A percentile compares a stretch with the other conserved stretches of the same genome.
phyloP scores from a whole-genome alignment of 1,284 basidiomycete genomes.

The Sporisorium scitamineum region DNA sequence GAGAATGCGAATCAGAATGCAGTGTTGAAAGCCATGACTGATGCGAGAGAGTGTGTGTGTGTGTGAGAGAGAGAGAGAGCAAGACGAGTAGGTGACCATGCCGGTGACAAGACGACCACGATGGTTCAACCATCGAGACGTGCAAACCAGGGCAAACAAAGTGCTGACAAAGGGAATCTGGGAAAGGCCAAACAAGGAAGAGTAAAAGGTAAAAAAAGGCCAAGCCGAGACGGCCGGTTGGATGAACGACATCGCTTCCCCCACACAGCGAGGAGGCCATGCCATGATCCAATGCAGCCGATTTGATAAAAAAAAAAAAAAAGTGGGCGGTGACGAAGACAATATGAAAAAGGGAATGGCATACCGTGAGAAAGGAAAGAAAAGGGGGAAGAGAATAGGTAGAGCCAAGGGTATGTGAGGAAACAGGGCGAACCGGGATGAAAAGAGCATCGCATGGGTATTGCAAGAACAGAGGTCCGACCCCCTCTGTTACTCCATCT shows the following conservation, averaged over 20 bases:
- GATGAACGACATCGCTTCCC: not conserved
- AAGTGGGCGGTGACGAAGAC: constrained; percentile 30
- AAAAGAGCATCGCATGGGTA: constrained; percentile 58
- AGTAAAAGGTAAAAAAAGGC: not conserved
- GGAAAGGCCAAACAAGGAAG: constrained; percentile 13
- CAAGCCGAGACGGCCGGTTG: not conserved
- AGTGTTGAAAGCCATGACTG: constrained; percentile 49
- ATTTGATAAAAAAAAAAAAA: constrained; percentile 10
- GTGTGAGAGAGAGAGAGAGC: constrained; percentile 9
- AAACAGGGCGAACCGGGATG: constrained; percentile 38
- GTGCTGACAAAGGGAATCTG: constrained; percentile 5
- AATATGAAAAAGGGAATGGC: constrained; percentile 24
- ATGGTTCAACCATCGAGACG: not conserved
- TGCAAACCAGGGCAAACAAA: not conserved
- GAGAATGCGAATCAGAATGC: constrained; percentile 35
- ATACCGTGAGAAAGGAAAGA: constrained; percentile 11
- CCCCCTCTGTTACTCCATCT: constrained; percentile 59
- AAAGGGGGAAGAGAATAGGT: not conserved
- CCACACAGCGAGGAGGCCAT: not conserved
- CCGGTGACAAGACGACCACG: constrained; percentile 8
- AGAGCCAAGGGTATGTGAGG: constrained; percentile 33
- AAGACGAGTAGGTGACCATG: constrained; percentile 5
- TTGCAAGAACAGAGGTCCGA: constrained; percentile 59
- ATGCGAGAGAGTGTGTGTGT: constrained; percentile 39
- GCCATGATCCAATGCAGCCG: not conserved